phyloP scores from a whole-genome alignment of 2,329 filamentous ascomycete species.

The Aschersonia sp. region DNA sequence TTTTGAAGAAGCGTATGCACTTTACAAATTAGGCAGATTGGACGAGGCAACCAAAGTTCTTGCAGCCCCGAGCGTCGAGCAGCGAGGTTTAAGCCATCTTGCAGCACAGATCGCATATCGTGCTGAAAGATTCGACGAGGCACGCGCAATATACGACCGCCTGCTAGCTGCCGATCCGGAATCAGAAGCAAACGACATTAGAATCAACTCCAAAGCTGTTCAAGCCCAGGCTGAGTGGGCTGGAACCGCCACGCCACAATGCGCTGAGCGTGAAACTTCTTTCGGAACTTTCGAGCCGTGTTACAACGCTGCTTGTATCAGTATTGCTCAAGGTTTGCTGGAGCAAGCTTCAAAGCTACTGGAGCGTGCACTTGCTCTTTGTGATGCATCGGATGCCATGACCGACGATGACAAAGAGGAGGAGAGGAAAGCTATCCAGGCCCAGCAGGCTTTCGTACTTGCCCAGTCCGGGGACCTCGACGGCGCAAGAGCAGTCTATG shows the following conservation, averaged over 20 bases:
- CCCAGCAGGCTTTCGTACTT: constrained; percentile 64
- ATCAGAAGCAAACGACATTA: constrained; percentile 59
- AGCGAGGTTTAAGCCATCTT: constrained; percentile 33
- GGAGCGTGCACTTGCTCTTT: constrained; percentile 56
- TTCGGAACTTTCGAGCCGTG: constrained; percentile 68
- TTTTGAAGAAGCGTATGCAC: constrained; percentile 66
- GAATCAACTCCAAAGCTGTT: constrained; percentile 61
- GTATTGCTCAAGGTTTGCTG: constrained; percentile 55
- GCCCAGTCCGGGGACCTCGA: constrained; percentile 49
- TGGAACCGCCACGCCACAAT: constrained; percentile 26
- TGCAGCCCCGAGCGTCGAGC: constrained; percentile 13
- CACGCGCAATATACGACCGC: constrained; percentile 46
- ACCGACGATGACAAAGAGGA: constrained; percentile 58
- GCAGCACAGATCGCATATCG: constrained; percentile 60
- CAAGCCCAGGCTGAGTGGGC: constrained; percentile 62
- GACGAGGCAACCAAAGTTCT: constrained; percentile 43
- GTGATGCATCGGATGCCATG: constrained; percentile 59
- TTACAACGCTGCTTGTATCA: constrained; percentile 65
- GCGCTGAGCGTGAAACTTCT: constrained; percentile 39
- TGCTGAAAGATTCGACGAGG: constrained; percentile 56
- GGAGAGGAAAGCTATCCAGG: constrained; percentile 60
- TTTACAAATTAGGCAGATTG: constrained; percentile 65
- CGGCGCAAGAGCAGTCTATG: constrained; percentile 50
- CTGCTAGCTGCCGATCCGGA: constrained; percentile 32
- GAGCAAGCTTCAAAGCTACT: constrained; percentile 50